These are phyloP conservation scores for Blastocystis sp. DNA, from an alignment of 352 stramenopile genomes.

Conservation along the genomic window DNA sequence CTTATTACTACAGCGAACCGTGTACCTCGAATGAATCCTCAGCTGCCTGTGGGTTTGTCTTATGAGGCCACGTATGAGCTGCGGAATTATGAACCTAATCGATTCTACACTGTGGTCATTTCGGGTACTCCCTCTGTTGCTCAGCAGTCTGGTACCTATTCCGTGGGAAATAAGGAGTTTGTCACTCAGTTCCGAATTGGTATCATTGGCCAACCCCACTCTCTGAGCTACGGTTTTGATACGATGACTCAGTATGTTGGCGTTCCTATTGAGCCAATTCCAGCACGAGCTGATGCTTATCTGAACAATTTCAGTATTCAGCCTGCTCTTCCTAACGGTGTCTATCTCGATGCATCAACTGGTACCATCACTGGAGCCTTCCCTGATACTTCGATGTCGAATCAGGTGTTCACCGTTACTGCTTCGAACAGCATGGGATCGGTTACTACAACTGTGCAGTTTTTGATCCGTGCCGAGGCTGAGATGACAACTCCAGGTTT, in stretches of 20 bases:
- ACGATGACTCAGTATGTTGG: slow-evolving; percentile 27
- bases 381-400: not conserved
- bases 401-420: slow-evolving; percentile 25
- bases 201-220: slow-evolving; percentile 10
- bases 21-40: slow-evolving; percentile 39
- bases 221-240: slow-evolving; percentile 59
- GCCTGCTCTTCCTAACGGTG: slow-evolving; percentile 37
- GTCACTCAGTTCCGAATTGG: slow-evolving; percentile 49
- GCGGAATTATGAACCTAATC: not conserved
- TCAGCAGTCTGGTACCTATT: slow-evolving; percentile 41
- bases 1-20: not conserved
- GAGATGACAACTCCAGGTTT: slow-evolving; percentile 44
- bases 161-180: slow-evolving; percentile 26
- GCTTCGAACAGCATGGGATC: slow-evolving; percentile 6
- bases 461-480: not conserved
- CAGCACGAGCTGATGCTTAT: slow-evolving; percentile 33
- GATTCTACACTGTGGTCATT: not conserved
- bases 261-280: slow-evolving; percentile 46
- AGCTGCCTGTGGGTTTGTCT: not conserved
- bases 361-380: slow-evolving; percentile 55
- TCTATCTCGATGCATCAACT: not conserved
- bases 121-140: slow-evolving; percentile 36
- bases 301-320: slow-evolving; percentile 16
- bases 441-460: slow-evolving; percentile 5
- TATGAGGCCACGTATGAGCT: not conserved